These are phyloP conservation scores for Cadophora malorum DNA, from an alignment of 2,329 filamentous ascomycete genomes.

Conservation along the genomic window DNA sequence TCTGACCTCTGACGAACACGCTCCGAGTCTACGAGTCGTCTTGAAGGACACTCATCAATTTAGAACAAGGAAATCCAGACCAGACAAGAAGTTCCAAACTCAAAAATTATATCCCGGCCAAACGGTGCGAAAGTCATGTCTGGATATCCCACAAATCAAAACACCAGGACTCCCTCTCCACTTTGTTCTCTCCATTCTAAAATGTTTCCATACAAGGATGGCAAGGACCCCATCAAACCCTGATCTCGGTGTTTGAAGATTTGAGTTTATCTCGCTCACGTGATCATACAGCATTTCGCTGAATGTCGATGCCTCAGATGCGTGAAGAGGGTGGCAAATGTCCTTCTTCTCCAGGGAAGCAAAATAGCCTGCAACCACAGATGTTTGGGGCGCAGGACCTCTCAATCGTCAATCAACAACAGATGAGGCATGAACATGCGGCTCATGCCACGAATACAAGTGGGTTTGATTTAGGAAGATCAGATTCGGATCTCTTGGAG, in stretches of 20 bases:
- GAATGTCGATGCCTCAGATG: too few species aligned
- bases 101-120: neutral
- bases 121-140: neutral
- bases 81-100: neutral
- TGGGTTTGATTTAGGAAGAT: conserved; percentile 8
- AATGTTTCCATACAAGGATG: conserved; percentile 11
- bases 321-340: neutral
- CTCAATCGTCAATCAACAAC: neutral
- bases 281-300: neutral
- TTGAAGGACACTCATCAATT: neutral
- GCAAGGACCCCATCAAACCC: conserved; percentile 5
- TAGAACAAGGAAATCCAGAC: neutral
- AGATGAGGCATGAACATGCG: neutral
- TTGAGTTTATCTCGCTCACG: conserved; percentile 11
- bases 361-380: conserved; percentile 12
- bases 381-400: conserved; percentile 21
- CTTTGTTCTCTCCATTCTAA: neutral
- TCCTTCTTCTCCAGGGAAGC: neutral
- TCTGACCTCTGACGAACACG: neutral
- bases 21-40: neutral
- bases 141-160: neutral
- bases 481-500: conserved; percentile 19
- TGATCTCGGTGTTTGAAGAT: conserved; percentile 14
- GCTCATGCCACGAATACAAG: conserved; percentile 16
- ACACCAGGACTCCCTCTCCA: neutral